Evolutionary conservation across 2,329 filamentous ascomycete species (phyloP), one percentile per base, ranked within the genome.

Genomic region (Fusarium solani-melongenae): DNA sequence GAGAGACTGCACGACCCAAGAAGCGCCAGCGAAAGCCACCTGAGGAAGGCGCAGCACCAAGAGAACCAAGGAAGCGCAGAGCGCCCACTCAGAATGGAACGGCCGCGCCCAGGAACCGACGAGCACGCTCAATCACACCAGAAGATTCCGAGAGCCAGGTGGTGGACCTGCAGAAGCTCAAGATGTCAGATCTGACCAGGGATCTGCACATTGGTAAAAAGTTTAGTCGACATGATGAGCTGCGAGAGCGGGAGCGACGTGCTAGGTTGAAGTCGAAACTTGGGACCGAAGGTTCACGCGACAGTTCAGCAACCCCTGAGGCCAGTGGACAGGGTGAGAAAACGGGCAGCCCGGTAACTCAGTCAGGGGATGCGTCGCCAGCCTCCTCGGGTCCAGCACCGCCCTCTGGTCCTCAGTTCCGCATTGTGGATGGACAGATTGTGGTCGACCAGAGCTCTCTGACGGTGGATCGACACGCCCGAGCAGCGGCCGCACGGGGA

Each of bases 131-230:
- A 17, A 73, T 83, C 5, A 92, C 91, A 0, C 91, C 92, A 2
- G 90, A 92, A 62, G 89, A 92, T 72, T 89, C 90, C 5, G 91
- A 93, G 76, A 81, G 83, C 27, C 86, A 88, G 66, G 81, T 88
- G 70, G 91, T 96, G 63, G 92, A 95, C 77, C 85, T 90, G 24
- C 88, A 88, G 27, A 88, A 87, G 5, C 87, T 93, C 29, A 93
- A 90, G 62, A 94, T 96, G 91, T 88, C 87, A 49, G 92, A 94
- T 66, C 83, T 96, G 4, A 93, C 90, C 58, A 89, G 88, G 70
- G 92, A 94, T 77, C 84, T 93, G 61, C 87, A 88, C 24, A 92
- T 92, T 64, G 94, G 94, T 66, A 93, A 93, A 80, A 91, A 92
- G 68, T 95, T 94, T 64, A 92, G 91, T 77, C 88, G 92, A 4